These are phyloP conservation scores for Candida odintsovae DNA, from an alignment of 805 yeast species.

Conservation along the genomic window DNA sequence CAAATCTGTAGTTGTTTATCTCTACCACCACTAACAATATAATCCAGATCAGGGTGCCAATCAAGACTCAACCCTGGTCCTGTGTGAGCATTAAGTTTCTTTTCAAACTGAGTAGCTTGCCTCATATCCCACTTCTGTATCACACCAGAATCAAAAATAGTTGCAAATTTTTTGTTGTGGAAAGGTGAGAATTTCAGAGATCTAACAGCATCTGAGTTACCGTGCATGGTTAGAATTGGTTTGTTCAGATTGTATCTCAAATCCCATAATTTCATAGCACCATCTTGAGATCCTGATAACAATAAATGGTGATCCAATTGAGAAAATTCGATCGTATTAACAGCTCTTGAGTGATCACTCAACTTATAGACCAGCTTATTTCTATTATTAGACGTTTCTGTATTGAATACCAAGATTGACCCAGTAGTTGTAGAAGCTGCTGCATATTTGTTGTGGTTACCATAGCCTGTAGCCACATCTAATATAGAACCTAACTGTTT, in stretches of 20 bases:
- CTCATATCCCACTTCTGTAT: slow-evolving; percentile 87
- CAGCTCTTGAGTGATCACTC: slow-evolving; percentile 40
- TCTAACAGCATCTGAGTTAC: slow-evolving; percentile 67
- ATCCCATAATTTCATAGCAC: slow-evolving; percentile 74
- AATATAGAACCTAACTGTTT: slow-evolving; percentile 34
- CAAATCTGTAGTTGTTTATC: slow-evolving; percentile 79
- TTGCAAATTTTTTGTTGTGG: slow-evolving; percentile 54
- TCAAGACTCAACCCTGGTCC: slow-evolving; percentile 87
- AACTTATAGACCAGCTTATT: slow-evolving; percentile 26
- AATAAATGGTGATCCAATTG: slow-evolving; percentile 33
- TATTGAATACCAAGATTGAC: slow-evolving; percentile 33
- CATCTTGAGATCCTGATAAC: slow-evolving; percentile 74
- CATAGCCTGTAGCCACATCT: slow-evolving; percentile 39
- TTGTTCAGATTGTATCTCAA: slow-evolving; percentile 40
- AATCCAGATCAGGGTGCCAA: slow-evolving; percentile 82
- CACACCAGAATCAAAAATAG: slow-evolving; percentile 86
- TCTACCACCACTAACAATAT: slow-evolving; percentile 86
- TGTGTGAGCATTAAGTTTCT: slow-evolving; percentile 78
- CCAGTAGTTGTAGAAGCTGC: slow-evolving; percentile 45
- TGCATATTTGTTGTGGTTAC: slow-evolving; percentile 30
- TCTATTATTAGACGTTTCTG: slow-evolving; percentile 22
- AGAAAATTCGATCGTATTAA: slow-evolving; percentile 38
- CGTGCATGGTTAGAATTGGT: slow-evolving; percentile 46
- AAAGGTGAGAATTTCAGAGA: slow-evolving; percentile 49
- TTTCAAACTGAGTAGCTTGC: slow-evolving; percentile 53